Base-by-base conservation (phyloP, 257 asterid species). In the Euphrasia confusa region DNA sequence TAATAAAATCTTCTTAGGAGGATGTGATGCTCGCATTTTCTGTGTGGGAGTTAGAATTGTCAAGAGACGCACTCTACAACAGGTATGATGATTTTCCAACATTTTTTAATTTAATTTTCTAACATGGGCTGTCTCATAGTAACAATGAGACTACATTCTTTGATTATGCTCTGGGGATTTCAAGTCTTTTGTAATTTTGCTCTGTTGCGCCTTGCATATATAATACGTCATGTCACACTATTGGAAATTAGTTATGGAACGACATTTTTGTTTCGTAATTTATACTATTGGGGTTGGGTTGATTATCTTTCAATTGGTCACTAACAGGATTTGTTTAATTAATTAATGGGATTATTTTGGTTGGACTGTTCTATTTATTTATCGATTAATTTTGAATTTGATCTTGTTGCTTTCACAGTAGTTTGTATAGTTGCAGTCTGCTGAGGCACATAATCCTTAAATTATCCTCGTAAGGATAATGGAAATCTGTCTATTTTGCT, bases 41-140 rank as follows among this genome's bases (percentile, higher is more conserved):
- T 94, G 99, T 70, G 66, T 87, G 58, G 99, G 99, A 63, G 94
- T 94, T 58, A 82, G 99, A 82, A 76, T 90, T 68, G 99, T 83
- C 71, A 90, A 85, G 84, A 82, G 89, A 63, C 96, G 95, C 35
- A 81, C 96, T 61, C 77, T 94, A 64, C 84, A 74, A 62, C 93
- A 89, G 87, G 99, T 89, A 60, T 70, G 78, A 73, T 70, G 30
- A 56, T 60, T 58, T 63, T 61, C 61, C 11, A 10, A 42, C 26
- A 44, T 58, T 65, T 66, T 73, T 45, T 13, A 13, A 45, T 45
- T 45, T 45, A 45, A 45, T 45, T 48, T 18, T 45, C 33, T 49
- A 27, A 18, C 33, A 3, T 61, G 52, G 55, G 37, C 27, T 45
- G 18, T 58, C 53, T 64, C 45, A 17, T 35, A 44, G 68, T 61